Base-by-base conservation (phyloP, 192 early-diverging fungal genomes). In the Gigaspora rosea region DNA sequence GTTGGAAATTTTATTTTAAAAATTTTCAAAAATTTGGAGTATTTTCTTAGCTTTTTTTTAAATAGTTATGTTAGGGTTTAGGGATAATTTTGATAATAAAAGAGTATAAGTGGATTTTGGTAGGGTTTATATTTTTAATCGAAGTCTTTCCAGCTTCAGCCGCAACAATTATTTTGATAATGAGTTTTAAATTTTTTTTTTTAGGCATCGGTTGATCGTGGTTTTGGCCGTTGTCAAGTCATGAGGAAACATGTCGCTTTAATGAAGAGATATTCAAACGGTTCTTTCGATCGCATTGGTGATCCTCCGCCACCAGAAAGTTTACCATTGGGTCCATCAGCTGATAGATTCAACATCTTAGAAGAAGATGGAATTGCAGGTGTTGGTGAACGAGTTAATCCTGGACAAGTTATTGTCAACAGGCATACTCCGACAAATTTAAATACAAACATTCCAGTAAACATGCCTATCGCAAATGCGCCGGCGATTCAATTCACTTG, bases 171-270 rank as follows among this genome's bases (percentile, higher is more conserved):
- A 54, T 54, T 41, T 41, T 41, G 7, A 41, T 41, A 41, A 41
- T 41, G 3, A 41, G 7, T 41, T 7, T 7, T 41, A 3, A 41
- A 56, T 18, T 56, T 11, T 13, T 56, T n/a, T 4, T 32, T 27
- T 11, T 22, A 76, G 88, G 88, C 92, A 8, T 95, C 94, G 20
- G 79, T 99, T 16, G 96, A 99, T 84, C 92, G 97, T 72, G 97
- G 96, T 22, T 99, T 96, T 85, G 96, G 95, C 69, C 90, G 97
- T 65, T 97, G 95, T 84, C 94, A 96, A 77, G 93, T 95, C 0
- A 93, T 96, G 87, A 88, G 95, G 76, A 99, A 97, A 83, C 95
- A 91, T 76, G 82, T 90, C 5, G 90, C 92, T 9, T 83, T 98
- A 77, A 86, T 98, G 59, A 93, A 95, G 78, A 88, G 91, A 68